Percentiles rank a stretch among this genome's conserved stretches.
These are phyloP conservation scores for Pythium sukuiense DNA, from an alignment of 352 stramenopile genomes.

Conservation along the genomic window DNA sequence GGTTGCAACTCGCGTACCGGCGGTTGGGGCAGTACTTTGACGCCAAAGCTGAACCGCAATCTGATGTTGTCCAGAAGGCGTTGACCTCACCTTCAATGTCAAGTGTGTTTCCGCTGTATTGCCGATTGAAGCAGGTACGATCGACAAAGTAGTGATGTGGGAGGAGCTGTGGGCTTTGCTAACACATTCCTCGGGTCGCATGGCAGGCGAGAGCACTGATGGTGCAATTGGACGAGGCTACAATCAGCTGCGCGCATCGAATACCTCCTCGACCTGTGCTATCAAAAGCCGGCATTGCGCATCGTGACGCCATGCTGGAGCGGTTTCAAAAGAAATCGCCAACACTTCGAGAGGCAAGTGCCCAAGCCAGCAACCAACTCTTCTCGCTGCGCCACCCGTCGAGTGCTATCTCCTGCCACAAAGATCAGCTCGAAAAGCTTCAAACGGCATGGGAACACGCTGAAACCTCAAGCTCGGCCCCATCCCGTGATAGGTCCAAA, in stretches of 20 bases:
- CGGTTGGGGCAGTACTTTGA: constrained; percentile 36
- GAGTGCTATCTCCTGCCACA: not conserved
- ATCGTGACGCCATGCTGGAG: constrained; percentile 48
- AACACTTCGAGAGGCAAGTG: constrained; percentile 9
- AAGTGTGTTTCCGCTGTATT: constrained; percentile 48
- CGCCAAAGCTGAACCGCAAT: constrained; percentile 30
- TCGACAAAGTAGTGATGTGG: too few species aligned
- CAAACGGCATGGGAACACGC: constrained; percentile 10
- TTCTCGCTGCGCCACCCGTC: not conserved
- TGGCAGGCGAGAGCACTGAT: constrained; percentile 46
- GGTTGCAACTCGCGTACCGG: constrained; percentile 38
- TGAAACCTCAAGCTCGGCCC: not conserved
- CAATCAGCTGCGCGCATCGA: constrained; percentile 30
- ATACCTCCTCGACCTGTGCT: constrained; percentile 33
- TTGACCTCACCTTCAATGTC: constrained; percentile 36
- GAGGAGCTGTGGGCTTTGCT: not conserved
- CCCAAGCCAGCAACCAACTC: constrained; percentile 12
- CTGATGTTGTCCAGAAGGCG: constrained; percentile 32
- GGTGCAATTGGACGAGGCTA: constrained; percentile 37
- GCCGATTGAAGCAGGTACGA: constrained; percentile 49
- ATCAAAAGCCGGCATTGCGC: constrained; percentile 30
- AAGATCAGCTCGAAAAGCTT: constrained; percentile 5
- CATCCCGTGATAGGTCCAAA: not conserved
- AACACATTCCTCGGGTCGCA: not conserved
- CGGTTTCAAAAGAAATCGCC: constrained; percentile 36